These are phyloP conservation scores for Bonia amplexicaulis DNA, from an alignment of 176 grass and related monocot genomes.

Conservation along the genomic window DNA sequence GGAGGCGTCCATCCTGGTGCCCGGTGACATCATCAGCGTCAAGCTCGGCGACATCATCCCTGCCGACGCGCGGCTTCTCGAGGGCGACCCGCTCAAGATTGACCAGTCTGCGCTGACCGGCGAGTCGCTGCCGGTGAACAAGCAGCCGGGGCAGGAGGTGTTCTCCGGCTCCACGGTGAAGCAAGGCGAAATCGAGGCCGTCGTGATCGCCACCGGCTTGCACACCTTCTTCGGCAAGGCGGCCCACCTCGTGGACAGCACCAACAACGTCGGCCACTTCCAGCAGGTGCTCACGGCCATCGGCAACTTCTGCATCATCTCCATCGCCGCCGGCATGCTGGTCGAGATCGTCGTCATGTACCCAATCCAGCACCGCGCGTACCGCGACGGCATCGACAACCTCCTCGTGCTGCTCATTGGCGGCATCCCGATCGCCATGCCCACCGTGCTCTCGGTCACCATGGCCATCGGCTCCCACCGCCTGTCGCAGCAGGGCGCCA, in stretches of 20 bases:
- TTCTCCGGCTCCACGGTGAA: conserved; percentile 90
- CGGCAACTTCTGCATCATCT: conserved; percentile 96
- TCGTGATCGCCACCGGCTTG: conserved; percentile 91
- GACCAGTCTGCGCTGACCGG: conserved; percentile 91
- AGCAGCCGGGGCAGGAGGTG: conserved; percentile 78
- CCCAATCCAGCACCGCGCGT: conserved; percentile 67
- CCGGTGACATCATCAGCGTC: conserved; percentile 95
- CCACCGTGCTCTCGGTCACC: conserved; percentile 91
- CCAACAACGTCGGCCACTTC: conserved; percentile 94
- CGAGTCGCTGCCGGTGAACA: conserved; percentile 78
- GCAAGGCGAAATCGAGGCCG: conserved; percentile 89
- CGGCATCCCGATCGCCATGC: conserved; percentile 95
- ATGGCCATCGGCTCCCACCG: conserved; percentile 98
- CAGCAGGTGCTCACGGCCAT: conserved; percentile 91
- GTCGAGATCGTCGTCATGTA: conserved; percentile 89
- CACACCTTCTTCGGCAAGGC: conserved; percentile 98
- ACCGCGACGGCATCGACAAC: conserved; percentile 89
- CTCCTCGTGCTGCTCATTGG: conserved; percentile 94
- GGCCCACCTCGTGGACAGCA: conserved; percentile 95
- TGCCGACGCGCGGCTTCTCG: conserved; percentile 74
- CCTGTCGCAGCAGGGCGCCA: conserved; percentile 78
- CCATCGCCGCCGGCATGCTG: conserved; percentile 70
- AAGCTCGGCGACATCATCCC: conserved; percentile 98
- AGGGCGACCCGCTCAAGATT: conserved; percentile 89
- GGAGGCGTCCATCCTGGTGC: conserved; percentile 79